Percentiles rank a stretch among this genome's conserved stretches.
phyloP scores from a whole-genome alignment of 2,329 filamentous ascomycete species.

The Orbilia oligospora region DNA sequence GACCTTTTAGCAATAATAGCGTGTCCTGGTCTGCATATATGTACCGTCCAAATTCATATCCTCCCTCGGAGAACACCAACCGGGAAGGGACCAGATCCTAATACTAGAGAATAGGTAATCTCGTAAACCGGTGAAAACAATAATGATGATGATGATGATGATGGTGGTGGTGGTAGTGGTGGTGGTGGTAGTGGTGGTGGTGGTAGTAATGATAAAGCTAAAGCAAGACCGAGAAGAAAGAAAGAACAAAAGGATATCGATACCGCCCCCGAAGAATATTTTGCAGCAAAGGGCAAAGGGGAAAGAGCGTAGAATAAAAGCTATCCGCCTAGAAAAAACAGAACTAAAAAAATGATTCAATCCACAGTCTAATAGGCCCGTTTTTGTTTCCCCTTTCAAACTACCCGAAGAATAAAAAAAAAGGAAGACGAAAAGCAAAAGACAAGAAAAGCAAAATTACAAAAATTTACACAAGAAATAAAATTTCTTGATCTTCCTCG shows the following conservation, averaged over 20 bases:
- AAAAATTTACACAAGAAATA: constrained; percentile 1
- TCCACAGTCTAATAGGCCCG: constrained; percentile 26
- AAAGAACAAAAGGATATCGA: too few relatives aligned
- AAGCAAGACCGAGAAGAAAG: background rate
- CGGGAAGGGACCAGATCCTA: background rate
- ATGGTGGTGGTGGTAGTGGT: background rate
- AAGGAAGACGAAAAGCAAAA: background rate
- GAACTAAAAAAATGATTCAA: background rate
- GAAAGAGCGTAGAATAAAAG: background rate
- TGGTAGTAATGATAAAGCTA: background rate
- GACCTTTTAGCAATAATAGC: too few relatives aligned
- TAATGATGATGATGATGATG: too few relatives aligned
- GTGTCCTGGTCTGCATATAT: too few relatives aligned
- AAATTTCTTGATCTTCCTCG: background rate
- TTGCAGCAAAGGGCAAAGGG: background rate
- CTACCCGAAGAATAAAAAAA: background rate
- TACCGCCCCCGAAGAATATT: background rate
- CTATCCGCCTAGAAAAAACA: background rate
- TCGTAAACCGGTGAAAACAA: background rate
- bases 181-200: too few relatives aligned
- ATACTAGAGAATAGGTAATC: too few relatives aligned
- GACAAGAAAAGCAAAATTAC: constrained; percentile 10
- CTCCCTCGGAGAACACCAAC: background rate
- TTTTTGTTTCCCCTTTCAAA: too few relatives aligned
- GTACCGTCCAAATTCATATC: background rate